Evolutionary conservation across 345 rosid species (phyloP).

Genomic region (Eucalyptus caleyi): DNA sequence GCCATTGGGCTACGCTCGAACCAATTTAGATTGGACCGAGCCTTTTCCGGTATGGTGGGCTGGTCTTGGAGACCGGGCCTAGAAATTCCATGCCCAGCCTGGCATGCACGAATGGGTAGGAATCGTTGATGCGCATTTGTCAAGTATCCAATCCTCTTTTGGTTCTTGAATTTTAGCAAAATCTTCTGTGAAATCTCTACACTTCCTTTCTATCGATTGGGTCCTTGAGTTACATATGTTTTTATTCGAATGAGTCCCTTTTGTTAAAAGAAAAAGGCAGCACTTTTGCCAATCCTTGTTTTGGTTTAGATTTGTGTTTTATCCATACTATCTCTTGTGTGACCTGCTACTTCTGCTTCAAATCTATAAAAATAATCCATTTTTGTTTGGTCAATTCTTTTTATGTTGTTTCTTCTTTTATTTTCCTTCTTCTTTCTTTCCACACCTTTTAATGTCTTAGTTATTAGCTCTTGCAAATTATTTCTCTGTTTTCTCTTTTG

Average conservation of each 20-base stretch:
- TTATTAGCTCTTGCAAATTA: accelerated
- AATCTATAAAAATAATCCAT: accelerated
- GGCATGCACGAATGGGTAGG: neutral
- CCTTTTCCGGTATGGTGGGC: neutral
- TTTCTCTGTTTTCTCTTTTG: no score
- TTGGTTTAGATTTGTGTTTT: no score
- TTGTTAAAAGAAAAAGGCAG: neutral
- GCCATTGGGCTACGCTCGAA: neutral
- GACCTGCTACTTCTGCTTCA: accelerated
- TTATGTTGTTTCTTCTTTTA: no score
- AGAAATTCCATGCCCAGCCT: neutral
- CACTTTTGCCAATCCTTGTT: accelerated
- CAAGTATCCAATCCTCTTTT: neutral
- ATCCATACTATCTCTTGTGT: accelerated
- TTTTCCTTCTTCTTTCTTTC: no score
- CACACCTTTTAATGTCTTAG: no score
- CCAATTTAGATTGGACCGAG: neutral
- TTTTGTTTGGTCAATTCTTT: no score
- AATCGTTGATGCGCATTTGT: neutral
- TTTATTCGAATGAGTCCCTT: neutral
- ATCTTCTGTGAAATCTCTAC: neutral
- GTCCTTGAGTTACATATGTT: neutral
- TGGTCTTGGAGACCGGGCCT: neutral
- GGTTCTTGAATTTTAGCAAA: neutral
- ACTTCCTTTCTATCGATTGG: neutral